Evolutionary conservation across 306 rosid species (phyloP), one percentile per base, ranked within the genome.

Genomic region (Argentina anserina): DNA sequence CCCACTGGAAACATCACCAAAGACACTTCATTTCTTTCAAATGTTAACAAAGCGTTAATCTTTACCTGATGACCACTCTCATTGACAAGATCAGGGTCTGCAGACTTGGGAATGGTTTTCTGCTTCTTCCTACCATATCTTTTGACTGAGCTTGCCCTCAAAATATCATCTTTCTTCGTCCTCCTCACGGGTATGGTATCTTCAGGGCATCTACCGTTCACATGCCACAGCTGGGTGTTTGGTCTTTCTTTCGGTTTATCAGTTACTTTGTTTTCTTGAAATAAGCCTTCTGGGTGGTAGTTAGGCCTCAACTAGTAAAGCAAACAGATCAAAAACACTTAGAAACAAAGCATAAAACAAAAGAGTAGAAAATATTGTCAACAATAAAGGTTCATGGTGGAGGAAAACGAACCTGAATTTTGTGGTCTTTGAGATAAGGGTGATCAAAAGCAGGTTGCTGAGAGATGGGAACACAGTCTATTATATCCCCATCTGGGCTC

Each of bases 21-120:
- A 53, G 14, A 56, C 6, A 23, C 36, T 15, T 52, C 26, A 28
- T 39, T 36, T 7, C n/a, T 64, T 7, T 49, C 40, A 34, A 29
- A 11, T 61, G n/a, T 20, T 3, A 39, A 36, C 14, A 34, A 43
- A 60, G 12, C 52, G 33, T 73, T 84, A 33, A 47, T 12, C 58
- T 47, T 73, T 89, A 90, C 99, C 96, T 94, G 99, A 82, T 95
- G 99, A 64, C 99, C 99, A 82, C 97, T 91, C 71, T 95, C 92
- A 79, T 92, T 95, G 70, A 82, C 84, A 60, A 91, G 91, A 84
- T 88, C 99, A 73, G 97, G 99, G 59, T 88, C 81, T 1, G 97
- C 99, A n/a, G 99, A 95, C 82, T 87, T 86, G 46, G 99, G 89
- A 59, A 83, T 74, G 40, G 93, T 74, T 80, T 78, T 88, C 61